Evolutionary conservation across 176 grass and related monocot species (phyloP).

Genomic region (Oryza brachyantha): DNA sequence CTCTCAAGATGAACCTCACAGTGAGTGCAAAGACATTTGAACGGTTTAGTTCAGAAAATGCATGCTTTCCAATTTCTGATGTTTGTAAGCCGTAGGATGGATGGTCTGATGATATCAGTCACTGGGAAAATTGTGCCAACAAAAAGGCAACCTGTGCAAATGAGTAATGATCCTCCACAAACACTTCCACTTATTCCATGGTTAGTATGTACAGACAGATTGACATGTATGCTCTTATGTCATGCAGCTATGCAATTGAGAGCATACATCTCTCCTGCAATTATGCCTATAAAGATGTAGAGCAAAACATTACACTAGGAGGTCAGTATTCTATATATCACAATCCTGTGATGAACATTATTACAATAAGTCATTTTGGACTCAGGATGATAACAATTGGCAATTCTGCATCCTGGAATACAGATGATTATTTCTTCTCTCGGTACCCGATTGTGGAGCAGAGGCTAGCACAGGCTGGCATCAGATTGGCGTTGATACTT

Average conservation of each 20-base stretch:
- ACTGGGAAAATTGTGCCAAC: conserved; percentile 67
- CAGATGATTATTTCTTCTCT: conserved; percentile 96
- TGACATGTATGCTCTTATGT: background rate
- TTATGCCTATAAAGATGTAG: conserved; percentile 90
- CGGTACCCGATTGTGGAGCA: conserved; percentile 77
- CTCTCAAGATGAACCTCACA: conserved; percentile 72
- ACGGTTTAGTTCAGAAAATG: background rate
- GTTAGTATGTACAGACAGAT: background rate
- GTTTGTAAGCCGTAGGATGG: conserved; percentile 41
- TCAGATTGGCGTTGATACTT: conserved; percentile 76
- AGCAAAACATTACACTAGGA: conserved; percentile 61
- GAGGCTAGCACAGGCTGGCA: conserved; percentile 73
- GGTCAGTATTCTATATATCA: conserved; percentile 40
- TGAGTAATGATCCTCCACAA: conserved; percentile 39
- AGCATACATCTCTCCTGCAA: conserved; percentile 72
- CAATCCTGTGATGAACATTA: background rate
- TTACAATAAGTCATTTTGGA: background rate
- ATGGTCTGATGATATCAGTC: conserved; percentile 63
- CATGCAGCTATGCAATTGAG: conserved; percentile 73
- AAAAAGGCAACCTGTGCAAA: conserved; percentile 76
- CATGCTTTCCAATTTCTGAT: conserved; percentile 8
- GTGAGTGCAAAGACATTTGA: conserved; percentile 37
- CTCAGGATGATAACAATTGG: background rate
- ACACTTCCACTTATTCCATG: background rate
- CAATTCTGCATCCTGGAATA: conserved; percentile 7